phyloP scores from a whole-genome alignment of 805 yeast genomes.

The Starmera caribaea region DNA sequence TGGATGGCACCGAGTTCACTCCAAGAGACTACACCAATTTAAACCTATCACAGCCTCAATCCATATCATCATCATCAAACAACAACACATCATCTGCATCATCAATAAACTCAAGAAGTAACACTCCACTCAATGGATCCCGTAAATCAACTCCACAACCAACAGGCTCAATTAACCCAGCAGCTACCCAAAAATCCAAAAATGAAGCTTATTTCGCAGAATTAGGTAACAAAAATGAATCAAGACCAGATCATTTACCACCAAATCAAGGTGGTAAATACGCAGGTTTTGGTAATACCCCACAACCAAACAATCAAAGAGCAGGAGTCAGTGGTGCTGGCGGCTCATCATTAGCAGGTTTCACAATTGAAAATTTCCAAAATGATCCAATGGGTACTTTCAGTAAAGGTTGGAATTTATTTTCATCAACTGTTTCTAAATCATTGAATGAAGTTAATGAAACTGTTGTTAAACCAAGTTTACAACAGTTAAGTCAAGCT shows the following conservation, averaged over 20 bases:
- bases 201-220: constrained; percentile 79
- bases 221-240: constrained; percentile 62
- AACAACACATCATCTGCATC: constrained; percentile 8
- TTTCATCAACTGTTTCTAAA: constrained; percentile 76
- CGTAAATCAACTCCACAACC: constrained; percentile 30
- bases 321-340: too few species aligned
- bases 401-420: constrained; percentile 88
- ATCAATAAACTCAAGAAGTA: constrained; percentile 2
- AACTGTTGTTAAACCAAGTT: constrained; percentile 83
- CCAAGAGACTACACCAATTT: constrained; percentile 46
- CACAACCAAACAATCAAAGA: constrained; percentile 31
- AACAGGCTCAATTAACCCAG: constrained; percentile 5
- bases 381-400: constrained; percentile 87
- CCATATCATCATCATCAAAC: constrained; percentile 9
- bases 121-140: constrained; percentile 23
- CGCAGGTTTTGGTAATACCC: constrained; percentile 84
- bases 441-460: constrained; percentile 82
- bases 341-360: constrained; percentile 38
- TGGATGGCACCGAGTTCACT: constrained; percentile 60
- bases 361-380: constrained; percentile 63
- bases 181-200: constrained; percentile 29
- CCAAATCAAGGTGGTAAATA: constrained; percentile 94
- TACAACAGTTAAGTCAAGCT: constrained; percentile 68
- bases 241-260: constrained; percentile 68
- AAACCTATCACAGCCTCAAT: background rate